Evolutionary conservation across 129 eudicot genomes (phyloP).

Genomic region (Saussurea involucrata): DNA sequence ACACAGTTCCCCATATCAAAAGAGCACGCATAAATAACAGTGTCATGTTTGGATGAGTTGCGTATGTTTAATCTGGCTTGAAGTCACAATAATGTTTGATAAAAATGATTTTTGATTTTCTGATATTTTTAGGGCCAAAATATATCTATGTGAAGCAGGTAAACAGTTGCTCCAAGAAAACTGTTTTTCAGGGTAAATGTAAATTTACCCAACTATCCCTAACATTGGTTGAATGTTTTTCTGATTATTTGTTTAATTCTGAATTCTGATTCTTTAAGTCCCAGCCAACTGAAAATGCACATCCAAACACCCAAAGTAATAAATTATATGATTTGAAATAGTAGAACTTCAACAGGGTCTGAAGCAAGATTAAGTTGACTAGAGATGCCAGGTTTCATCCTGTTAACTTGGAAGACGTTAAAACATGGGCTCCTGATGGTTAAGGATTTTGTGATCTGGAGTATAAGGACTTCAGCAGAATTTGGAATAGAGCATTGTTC

Average conservation of each 20-base stretch:
- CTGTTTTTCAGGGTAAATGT: neutral
- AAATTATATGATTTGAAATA: no score
- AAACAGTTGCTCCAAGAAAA: neutral
- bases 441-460: neutral
- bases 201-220: neutral
- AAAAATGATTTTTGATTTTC: no score
- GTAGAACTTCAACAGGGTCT: no score
- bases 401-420: no score
- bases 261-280: neutral
- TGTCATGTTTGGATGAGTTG: neutral
- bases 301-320: neutral
- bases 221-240: neutral
- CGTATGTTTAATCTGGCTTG: neutral
- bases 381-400: no score
- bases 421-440: neutral
- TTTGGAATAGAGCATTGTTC: neutral
- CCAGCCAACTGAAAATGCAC: neutral
- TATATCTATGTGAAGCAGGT: neutral
- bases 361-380: no score
- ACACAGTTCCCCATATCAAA: constrained; percentile 7
- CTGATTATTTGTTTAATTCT: neutral
- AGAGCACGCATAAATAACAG: constrained; percentile 1
- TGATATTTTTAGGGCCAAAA: neutral
- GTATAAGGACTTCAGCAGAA: neutral
- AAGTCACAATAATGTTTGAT: neutral